A percentile compares a stretch with the other conserved stretches of the same genome.
Evolutionary conservation across 1,284 basidiomycete species (phyloP).

Genomic region (Rhodotorula sp.): DNA sequence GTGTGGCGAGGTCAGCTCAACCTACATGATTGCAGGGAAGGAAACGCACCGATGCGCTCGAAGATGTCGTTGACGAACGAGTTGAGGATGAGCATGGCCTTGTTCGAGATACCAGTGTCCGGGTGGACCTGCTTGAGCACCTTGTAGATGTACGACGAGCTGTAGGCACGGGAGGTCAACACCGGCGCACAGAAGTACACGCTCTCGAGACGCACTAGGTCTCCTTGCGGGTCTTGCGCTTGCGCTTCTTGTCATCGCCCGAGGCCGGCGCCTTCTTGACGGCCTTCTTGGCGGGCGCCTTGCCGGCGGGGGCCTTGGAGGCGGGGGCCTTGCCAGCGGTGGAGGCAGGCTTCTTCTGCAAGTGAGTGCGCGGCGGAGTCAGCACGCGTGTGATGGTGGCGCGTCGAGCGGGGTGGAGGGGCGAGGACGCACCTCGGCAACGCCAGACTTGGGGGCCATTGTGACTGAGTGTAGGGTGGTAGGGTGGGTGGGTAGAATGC

Average conservation of each 20-base stretch:
- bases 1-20: not conserved
- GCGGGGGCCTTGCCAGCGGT: slow-evolving; percentile 57
- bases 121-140: slow-evolving; percentile 89
- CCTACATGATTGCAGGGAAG: not conserved
- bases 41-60: slow-evolving; percentile 50
- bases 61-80: slow-evolving; percentile 57
- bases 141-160: slow-evolving; percentile 47
- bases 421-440: slow-evolving; percentile 54
- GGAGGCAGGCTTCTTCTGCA: slow-evolving; percentile 44
- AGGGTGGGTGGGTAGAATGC: not conserved
- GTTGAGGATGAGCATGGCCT: slow-evolving; percentile 74
- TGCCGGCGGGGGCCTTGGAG: slow-evolving; percentile 71
- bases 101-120: slow-evolving; percentile 87
- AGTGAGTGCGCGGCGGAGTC: not conserved
- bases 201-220: slow-evolving; percentile 27
- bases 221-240: slow-evolving; percentile 66
- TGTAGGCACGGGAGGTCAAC: not conserved
- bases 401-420: not conserved
- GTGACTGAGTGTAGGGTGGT: slow-evolving; percentile 12
- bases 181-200: not conserved
- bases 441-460: slow-evolving; percentile 79
- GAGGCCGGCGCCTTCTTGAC: slow-evolving; percentile 54
- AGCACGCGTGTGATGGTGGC: not conserved
- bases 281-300: slow-evolving; percentile 74
- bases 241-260: slow-evolving; percentile 80